Conservation (phyloP, 352 stramenopile species). For the Pythium apleroticum region DNA sequence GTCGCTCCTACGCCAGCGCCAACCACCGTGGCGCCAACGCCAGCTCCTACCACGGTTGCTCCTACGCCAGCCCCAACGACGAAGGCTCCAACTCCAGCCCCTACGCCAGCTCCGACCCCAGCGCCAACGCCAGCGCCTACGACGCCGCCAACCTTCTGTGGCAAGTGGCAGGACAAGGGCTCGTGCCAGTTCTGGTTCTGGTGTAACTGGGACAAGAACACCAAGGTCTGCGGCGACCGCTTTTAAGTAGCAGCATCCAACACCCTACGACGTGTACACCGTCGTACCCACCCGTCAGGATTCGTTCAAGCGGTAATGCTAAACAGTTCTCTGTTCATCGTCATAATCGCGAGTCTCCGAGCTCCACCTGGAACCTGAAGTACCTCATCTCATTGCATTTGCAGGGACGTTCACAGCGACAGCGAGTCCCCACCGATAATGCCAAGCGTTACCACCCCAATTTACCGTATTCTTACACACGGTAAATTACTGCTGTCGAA, state of each 20-base stretch:
- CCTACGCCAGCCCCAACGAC: slow-evolving; percentile 7
- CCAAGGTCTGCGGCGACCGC: slow-evolving; percentile 7
- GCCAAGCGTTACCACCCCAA: too few species aligned
- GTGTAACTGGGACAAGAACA: slow-evolving; percentile 23
- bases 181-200: slow-evolving; percentile 25
- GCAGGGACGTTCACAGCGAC: too few species aligned
- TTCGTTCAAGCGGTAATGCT: too few species aligned
- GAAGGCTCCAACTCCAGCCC: background rate
- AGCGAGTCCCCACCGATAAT: too few species aligned
- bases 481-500: too few species aligned
- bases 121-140: slow-evolving; percentile 4
- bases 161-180: slow-evolving; percentile 13
- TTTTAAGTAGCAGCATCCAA: slow-evolving; percentile 2
- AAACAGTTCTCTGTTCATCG: too few species aligned
- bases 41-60: background rate
- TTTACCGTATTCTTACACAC: too few species aligned
- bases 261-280: background rate
- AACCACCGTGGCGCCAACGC: background rate
- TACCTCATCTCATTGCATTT: too few species aligned
- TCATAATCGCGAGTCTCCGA: too few species aligned
- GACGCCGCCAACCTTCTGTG: slow-evolving; percentile 5
- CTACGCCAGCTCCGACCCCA: slow-evolving; percentile 2
- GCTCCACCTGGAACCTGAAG: too few species aligned
- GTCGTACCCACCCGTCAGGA: background rate
- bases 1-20: background rate